phyloP scores from a whole-genome alignment of 2,329 filamentous ascomycete species.

The Magnaporthiopsis rhizophila region DNA sequence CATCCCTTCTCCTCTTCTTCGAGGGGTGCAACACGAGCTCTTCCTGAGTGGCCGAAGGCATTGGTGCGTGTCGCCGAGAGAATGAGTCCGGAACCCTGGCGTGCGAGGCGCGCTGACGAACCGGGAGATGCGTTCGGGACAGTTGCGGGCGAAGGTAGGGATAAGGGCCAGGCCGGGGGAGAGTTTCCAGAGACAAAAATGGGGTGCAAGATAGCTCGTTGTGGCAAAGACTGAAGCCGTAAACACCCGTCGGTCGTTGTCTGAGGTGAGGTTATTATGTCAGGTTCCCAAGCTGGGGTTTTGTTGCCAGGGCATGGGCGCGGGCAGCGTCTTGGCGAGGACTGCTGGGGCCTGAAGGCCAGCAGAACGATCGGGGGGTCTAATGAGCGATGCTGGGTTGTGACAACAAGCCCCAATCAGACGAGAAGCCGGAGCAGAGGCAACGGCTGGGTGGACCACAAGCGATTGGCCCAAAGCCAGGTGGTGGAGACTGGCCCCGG shows the following conservation, averaged over 20 bases:
- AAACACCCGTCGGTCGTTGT: not conserved
- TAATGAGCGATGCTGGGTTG: not conserved
- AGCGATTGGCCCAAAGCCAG: not conserved
- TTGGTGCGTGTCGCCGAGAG: conserved; percentile 11
- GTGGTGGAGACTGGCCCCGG: not conserved
- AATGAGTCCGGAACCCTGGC: too few species aligned
- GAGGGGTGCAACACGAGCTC: conserved; percentile 20
- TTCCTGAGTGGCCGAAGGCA: conserved; percentile 30
- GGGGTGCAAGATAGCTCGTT: not conserved
- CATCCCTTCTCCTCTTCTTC: conserved; percentile 31
- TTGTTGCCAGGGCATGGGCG: not conserved
- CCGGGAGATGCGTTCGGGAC: not conserved
- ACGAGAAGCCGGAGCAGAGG: not conserved
- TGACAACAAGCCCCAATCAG: not conserved
- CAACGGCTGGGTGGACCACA: not conserved
- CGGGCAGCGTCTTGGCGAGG: not conserved
- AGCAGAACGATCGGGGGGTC: too few species aligned
- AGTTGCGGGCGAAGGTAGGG: not conserved
- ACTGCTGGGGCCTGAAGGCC: not conserved
- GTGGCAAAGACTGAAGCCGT: not conserved
- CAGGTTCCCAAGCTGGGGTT: not conserved
- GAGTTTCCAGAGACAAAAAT: not conserved
- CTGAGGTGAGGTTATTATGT: not conserved
- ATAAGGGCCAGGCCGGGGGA: too few species aligned
- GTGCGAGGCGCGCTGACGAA: too few species aligned